A percentile compares a stretch with the other conserved stretches of the same genome.
Evolutionary conservation across 805 yeast genomes (phyloP).

Genomic region (Lipomyces anomalus): DNA sequence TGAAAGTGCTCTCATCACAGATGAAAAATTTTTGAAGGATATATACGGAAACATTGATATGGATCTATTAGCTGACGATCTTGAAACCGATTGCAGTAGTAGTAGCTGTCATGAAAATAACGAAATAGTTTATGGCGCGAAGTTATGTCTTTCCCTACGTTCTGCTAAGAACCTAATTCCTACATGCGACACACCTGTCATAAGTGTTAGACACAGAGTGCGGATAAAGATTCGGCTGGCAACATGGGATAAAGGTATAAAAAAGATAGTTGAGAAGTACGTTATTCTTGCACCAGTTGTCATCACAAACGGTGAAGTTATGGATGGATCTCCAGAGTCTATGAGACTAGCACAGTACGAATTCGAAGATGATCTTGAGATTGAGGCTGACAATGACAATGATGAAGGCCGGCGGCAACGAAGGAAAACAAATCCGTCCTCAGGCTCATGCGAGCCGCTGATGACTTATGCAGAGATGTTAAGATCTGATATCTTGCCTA

Average conservation of each 20-base stretch:
- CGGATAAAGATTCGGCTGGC: constrained; percentile 1
- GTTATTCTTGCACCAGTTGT: constrained; percentile 1
- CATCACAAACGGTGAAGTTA: background rate
- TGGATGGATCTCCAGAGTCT: too few relatives aligned
- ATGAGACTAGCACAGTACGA: too few relatives aligned
- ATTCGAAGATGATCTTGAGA: background rate
- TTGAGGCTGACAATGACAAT: too few relatives aligned
- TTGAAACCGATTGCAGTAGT: too few relatives aligned
- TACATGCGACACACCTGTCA: constrained; percentile 5
- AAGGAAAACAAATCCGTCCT: too few relatives aligned
- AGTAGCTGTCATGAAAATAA: too few relatives aligned
- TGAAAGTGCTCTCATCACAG: background rate
- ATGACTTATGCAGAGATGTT: background rate
- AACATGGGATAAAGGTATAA: background rate
- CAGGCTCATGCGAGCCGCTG: too few relatives aligned
- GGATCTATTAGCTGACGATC: background rate
- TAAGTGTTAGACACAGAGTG: constrained; percentile 1
- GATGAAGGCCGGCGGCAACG: too few relatives aligned
- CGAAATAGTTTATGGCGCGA: constrained; percentile 1
- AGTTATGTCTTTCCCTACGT: constrained; percentile 1
- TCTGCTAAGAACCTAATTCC: background rate
- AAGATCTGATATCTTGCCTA: constrained; percentile 3
- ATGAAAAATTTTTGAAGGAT: background rate
- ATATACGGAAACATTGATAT: background rate
- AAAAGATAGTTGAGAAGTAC: background rate